A percentile compares a stretch with the other conserved stretches of the same genome.
Conservation (phyloP, 208 protist species). For the Leishmania major region DNA sequence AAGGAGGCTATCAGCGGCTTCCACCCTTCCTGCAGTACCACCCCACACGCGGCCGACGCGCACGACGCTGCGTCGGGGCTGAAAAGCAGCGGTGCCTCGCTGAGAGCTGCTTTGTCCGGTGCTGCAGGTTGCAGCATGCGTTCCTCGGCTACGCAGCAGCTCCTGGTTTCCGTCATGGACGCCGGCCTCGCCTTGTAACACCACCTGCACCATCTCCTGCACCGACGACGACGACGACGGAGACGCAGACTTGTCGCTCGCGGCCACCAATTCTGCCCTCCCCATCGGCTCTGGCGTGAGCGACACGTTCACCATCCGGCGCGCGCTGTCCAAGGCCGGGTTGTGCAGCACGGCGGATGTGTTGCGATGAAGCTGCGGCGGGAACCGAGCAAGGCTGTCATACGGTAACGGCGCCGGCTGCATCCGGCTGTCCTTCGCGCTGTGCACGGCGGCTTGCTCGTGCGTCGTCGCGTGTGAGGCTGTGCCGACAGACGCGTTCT, state of each 20-base stretch:
- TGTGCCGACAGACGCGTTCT: not conserved
- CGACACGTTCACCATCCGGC: conserved; percentile 16
- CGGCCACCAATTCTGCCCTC: not conserved
- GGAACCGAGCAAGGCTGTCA: conserved; percentile 5
- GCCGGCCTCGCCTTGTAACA: conserved; percentile 17
- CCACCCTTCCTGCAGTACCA: conserved; percentile 35
- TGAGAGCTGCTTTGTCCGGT: not conserved
- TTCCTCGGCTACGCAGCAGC: not conserved
- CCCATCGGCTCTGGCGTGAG: not conserved
- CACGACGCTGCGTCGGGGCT: conserved; percentile 67
- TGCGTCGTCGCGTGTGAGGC: not conserved
- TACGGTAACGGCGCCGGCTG: conserved; percentile 46
- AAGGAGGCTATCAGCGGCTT: not conserved
- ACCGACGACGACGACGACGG: not conserved
- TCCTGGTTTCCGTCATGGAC: not conserved
- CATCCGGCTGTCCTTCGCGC: conserved; percentile 15
- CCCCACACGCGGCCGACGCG: conserved; percentile 56
- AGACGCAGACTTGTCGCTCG: not conserved
- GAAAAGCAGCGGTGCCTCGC: conserved; percentile 35
- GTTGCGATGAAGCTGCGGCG: conserved; percentile 3
- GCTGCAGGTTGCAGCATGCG: not conserved
- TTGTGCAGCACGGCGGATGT: not conserved
- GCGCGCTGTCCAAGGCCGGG: conserved; percentile 8
- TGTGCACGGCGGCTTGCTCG: not conserved
- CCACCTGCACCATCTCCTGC: conserved; percentile 32